These are phyloP conservation scores for Zasmidium angulare DNA, from an alignment of 2,329 filamentous ascomycete species.

Conservation along the genomic window DNA sequence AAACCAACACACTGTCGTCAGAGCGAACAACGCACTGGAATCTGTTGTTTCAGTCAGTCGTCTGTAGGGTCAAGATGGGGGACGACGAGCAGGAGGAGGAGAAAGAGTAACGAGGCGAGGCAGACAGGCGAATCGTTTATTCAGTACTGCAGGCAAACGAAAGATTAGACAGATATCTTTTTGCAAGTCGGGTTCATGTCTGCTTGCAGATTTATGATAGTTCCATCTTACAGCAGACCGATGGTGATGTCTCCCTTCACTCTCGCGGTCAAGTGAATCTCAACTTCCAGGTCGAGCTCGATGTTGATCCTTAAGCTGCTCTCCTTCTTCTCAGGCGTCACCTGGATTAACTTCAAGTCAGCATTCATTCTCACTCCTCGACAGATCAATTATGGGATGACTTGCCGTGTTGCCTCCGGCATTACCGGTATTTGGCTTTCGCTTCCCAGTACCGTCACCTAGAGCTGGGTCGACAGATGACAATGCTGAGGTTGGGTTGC, in stretches of 20 bases:
- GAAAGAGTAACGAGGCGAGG: too few relatives aligned
- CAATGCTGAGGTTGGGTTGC: neutral
- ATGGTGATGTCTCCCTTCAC: slow-evolving; percentile 34
- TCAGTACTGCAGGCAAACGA: too few relatives aligned
- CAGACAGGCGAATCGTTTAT: too few relatives aligned
- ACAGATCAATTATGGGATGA: neutral
- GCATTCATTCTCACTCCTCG: neutral
- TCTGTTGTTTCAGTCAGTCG: too few relatives aligned
- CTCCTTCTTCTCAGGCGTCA: slow-evolving; percentile 8
- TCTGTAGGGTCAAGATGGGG: too few relatives aligned
- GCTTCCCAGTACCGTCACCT: neutral
- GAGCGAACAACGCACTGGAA: too few relatives aligned
- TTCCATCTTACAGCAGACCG: slow-evolving; percentile 31
- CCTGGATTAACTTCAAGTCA: neutral
- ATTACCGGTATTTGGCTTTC: neutral
- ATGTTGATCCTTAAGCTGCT: slow-evolving; percentile 32
- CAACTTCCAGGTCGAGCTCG: slow-evolving; percentile 31
- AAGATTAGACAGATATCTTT: too few relatives aligned
- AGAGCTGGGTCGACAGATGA: neutral
- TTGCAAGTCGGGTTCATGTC: too few relatives aligned
- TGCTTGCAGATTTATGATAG: too few relatives aligned
- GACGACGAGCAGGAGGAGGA: too few relatives aligned
- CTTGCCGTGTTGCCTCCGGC: neutral
- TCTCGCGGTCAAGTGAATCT: slow-evolving; percentile 31
- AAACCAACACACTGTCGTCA: too few relatives aligned